Base-by-base conservation (phyloP, 495 filamentous ascomycete species). In the Podospora pseudocomata region DNA sequence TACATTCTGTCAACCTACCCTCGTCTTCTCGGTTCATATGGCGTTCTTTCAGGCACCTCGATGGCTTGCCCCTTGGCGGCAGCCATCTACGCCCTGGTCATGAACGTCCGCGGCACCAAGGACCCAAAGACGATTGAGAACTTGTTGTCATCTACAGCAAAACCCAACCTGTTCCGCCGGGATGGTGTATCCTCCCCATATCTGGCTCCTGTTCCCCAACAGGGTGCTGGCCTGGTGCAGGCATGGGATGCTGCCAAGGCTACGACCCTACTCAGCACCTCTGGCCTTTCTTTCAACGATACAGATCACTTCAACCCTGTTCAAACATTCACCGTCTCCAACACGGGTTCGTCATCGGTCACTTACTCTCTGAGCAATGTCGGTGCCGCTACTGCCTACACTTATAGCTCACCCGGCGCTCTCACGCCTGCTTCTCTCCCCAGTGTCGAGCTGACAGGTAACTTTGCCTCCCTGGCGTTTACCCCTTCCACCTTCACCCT, bases 51-150 rank as follows among this genome's bases (percentile, higher is more conserved):
- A 19, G 86, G 86, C 49, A 88, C 86, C 1, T 88, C 86, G 27
- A 88, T 88, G 86, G 81, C 86, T 20, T 86, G 85, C 71, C 86
- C 86, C 3, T 76, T 85, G 53, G 80, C 82, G 6, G 86, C 86
- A 6, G 86, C 81, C 32, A 77, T 84, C 67, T 83, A 82, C 65
- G 86, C 86, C 6, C 81, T 88, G 23, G 70, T 87, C 63, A 82
- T 79, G 23, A 76, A 82, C 23, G 80, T 78, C 34, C 81, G 84
- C 30, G 78, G 80, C 9, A 84, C 80, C 65, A 78, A 82, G 62
- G 82, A 84, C 44, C 81, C 82, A 65, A 78, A 75, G 65, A 78
- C 74, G 16, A 69, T 84, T 6, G 81, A 84, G 73, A 81, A 82
- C 68, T 30, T 84, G 9, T 64, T 84, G n/a, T 78, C 82, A 1